phyloP scores from a whole-genome alignment of 306 rosid genomes.

The Rosa lucieae region DNA sequence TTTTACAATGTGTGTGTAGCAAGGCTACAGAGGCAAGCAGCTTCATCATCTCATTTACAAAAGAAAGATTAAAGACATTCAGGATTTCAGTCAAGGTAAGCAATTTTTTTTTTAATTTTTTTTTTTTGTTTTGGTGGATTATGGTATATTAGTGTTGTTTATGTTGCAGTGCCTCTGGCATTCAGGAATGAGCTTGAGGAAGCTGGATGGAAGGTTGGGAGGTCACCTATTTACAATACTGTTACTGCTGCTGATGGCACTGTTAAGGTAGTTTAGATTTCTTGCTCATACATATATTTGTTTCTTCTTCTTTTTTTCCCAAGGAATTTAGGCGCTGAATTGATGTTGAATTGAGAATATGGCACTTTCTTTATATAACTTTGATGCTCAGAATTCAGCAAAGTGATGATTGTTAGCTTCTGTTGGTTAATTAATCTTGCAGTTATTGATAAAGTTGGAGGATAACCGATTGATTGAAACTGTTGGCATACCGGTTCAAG shows the following conservation, averaged over 20 bases:
- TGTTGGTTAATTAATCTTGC: slow-evolving; percentile 31
- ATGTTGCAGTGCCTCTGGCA: slow-evolving; percentile 67
- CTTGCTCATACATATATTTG: neutral
- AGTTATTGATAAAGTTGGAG: slow-evolving; percentile 86
- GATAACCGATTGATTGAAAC: slow-evolving; percentile 93
- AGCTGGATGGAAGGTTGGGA: slow-evolving; percentile 93
- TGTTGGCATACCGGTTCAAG: slow-evolving; percentile 89
- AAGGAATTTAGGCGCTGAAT: neutral
- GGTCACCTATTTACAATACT: slow-evolving; percentile 65
- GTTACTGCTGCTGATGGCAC: slow-evolving; percentile 94
- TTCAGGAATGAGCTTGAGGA: slow-evolving; percentile 83
- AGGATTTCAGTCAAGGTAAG: slow-evolving; percentile 69
- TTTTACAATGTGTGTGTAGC: slow-evolving; percentile 30
- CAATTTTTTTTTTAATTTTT: slow-evolving; percentile 1
- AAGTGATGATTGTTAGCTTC: neutral
- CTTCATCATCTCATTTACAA: slow-evolving; percentile 83
- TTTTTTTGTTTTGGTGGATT: neutral
- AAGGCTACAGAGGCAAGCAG: slow-evolving; percentile 86
- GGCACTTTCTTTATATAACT: neutral
- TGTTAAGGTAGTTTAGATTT: slow-evolving; percentile 55
- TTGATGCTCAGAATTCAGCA: neutral
- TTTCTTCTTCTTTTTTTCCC: neutral
- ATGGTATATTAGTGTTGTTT: neutral
- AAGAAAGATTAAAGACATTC: slow-evolving; percentile 74
- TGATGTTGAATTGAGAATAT: neutral